Evolutionary conservation across 2,329 filamentous ascomycete species (phyloP), one percentile per base, ranked within the genome.

Genomic region (Ophiognomonia clavigignenti-juglandacearum): DNA sequence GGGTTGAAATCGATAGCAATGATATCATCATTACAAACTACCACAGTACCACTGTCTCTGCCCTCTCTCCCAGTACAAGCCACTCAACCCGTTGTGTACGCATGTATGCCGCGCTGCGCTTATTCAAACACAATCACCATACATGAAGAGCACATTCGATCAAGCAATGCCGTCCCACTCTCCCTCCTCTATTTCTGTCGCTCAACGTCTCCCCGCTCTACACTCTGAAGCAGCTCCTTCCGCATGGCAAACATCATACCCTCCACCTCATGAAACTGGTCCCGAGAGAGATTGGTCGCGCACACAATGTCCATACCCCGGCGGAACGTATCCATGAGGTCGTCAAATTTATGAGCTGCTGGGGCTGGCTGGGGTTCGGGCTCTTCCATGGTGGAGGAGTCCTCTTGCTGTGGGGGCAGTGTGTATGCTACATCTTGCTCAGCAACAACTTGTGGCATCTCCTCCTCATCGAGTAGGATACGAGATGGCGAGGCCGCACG

Each of bases 161-260:
- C 24, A 16, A 24, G n/a, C 20, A 27, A n/a, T n/a, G n/a, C 32
- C 19, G 14, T 24, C 27, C 27, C 14, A 20, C 27, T 23, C 16
- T 20, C 19, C 24, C 13, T 20, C 11, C 14, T 13, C 11, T 34
- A 44, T 53, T 32, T 14, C 29, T 32, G 10, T 32, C 29, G 5
- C 29, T 5, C 6, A 14, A 9, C 29, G 56, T 41, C 68, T 53
- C 50, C 74, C 64, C 31, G 78, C 75, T 52, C 85, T 74, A 57
- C 71, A 71, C 57, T 82, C 82, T 83, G 80, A 61, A 86, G 86
- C 43, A 91, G 74, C 62, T 86, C 82, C 53, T 78, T 75, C 63
- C 86, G 84, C 54, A 92, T 80, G 62, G 92, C 85, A 70, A 91
- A 88, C 60, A 93, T 73, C 57, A 88, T 69, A 60, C 91, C 85